phyloP scores from a whole-genome alignment of 2,329 filamentous ascomycete genomes.

The Rhytidhysteron rufulum region DNA sequence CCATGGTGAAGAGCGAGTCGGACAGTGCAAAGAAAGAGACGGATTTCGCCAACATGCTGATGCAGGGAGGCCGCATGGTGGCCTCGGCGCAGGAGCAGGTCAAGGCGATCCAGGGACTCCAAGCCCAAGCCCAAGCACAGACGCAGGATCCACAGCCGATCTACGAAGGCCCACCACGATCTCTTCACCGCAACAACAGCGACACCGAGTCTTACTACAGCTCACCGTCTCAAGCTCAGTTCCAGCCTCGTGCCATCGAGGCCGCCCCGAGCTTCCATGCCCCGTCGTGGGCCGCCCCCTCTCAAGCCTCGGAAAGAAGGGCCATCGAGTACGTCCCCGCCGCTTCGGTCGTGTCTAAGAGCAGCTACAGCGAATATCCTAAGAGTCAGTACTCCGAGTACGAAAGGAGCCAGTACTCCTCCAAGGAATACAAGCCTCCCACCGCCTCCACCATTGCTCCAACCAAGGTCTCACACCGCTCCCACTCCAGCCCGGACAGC shows the following conservation, averaged over 20 bases:
- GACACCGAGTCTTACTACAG: constrained; percentile 34
- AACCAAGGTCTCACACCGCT: no score
- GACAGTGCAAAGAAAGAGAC: constrained; percentile 44
- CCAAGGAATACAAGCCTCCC: no score
- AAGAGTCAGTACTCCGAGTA: no score
- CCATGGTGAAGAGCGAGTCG: constrained; percentile 61
- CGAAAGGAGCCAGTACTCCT: no score
- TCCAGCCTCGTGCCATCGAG: constrained; percentile 36
- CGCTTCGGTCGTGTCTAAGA: no score
- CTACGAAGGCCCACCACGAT: constrained; percentile 22
- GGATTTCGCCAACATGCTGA: constrained; percentile 36
- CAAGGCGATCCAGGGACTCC: constrained; percentile 20
- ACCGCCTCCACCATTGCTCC: no score
- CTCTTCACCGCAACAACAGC: constrained; percentile 34
- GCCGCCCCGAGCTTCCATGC: constrained; percentile 34
- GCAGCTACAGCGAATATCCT: no score
- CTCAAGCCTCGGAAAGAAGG: constrained; percentile 17
- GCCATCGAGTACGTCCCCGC: constrained; percentile 35
- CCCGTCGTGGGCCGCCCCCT: constrained; percentile 27
- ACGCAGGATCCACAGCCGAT: constrained; percentile 30
- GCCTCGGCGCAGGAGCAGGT: constrained; percentile 31
- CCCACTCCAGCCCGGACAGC: constrained; percentile 27
- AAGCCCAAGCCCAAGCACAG: constrained; percentile 18
- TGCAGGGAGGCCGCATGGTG: no score
- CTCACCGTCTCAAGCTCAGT: constrained; percentile 11